Conservation (phyloP, 345 rosid species). For the Mercurialis annua region DNA sequence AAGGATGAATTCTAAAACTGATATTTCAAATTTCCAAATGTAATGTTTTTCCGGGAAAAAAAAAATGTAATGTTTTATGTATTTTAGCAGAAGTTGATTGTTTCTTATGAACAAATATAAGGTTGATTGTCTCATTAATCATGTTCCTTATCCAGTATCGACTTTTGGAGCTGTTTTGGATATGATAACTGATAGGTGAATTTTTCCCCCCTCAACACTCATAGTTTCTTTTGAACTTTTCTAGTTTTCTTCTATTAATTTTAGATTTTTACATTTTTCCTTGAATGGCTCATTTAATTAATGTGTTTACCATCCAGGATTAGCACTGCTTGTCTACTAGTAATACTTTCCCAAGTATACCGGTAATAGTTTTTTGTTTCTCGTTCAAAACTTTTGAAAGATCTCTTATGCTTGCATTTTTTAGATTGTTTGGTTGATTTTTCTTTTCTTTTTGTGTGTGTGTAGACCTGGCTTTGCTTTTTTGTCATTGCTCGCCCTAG, state of each 20-base stretch:
- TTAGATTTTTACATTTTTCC: neutral
- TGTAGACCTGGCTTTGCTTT: constrained; percentile 89
- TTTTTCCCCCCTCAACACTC: neutral
- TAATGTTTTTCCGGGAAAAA: neutral
- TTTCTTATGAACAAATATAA: neutral
- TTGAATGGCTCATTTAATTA: constrained; percentile 15
- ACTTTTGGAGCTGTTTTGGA: constrained; percentile 97
- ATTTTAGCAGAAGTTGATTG: neutral
- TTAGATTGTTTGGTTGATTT: constrained; percentile 4
- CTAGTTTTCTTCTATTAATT: constrained; percentile 4
- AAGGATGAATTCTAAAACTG: neutral
- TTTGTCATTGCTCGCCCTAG: constrained; percentile 78
- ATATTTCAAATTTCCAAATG: neutral
- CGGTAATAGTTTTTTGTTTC: constrained; percentile 34
- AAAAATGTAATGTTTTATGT: neutral
- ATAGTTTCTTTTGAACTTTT: neutral
- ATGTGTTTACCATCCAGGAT: constrained; percentile 50
- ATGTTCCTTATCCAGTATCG: constrained; percentile 51
- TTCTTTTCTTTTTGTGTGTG: constrained; percentile 10
- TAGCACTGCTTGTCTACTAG: constrained; percentile 93
- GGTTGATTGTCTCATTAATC: constrained; percentile 17
- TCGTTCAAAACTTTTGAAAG: neutral
- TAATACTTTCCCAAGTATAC: constrained; percentile 83
- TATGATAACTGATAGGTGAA: constrained; percentile 93
- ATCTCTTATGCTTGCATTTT: neutral